Evolutionary conservation across 805 yeast genomes (phyloP).

Genomic region (Metschnikowia cerradonensis): DNA sequence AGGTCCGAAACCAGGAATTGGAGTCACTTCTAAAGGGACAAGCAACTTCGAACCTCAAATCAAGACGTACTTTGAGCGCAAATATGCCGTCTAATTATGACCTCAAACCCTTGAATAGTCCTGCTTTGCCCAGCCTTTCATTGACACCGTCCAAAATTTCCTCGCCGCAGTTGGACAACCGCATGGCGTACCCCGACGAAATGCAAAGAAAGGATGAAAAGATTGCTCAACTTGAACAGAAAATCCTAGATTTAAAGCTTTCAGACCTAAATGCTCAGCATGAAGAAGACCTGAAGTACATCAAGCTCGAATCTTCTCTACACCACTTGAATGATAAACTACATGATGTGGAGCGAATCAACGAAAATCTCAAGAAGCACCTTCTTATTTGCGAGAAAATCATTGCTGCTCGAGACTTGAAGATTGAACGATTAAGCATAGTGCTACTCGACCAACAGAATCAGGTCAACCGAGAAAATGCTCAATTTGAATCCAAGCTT

Average conservation of each 20-base stretch:
- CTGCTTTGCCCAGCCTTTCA: background rate
- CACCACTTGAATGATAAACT: slow-evolving; percentile 56
- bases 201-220: slow-evolving; percentile 13
- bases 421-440: slow-evolving; percentile 52
- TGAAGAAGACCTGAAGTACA: slow-evolving; percentile 46
- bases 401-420: slow-evolving; percentile 52
- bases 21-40: slow-evolving; percentile 34
- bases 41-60: background rate
- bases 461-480: slow-evolving; percentile 45
- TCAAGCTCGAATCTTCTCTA: slow-evolving; percentile 54
- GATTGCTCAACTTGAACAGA: slow-evolving; percentile 16
- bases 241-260: slow-evolving; percentile 15
- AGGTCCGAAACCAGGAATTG: slow-evolving; percentile 33
- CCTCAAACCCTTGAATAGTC: background rate
- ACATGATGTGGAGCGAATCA: slow-evolving; percentile 60
- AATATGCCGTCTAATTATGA: background rate
- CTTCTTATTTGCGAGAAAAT: slow-evolving; percentile 51
- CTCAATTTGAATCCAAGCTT: slow-evolving; percentile 45
- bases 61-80: background rate
- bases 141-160: slow-evolving; percentile 3
- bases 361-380: slow-evolving; percentile 53
- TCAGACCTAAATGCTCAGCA: slow-evolving; percentile 26
- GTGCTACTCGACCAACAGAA: slow-evolving; percentile 49
- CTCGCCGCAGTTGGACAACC: slow-evolving; percentile 1
- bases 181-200: slow-evolving; percentile 9